phyloP scores from a whole-genome alignment of 164 flowering plant species.

The Aristolochia californica region DNA sequence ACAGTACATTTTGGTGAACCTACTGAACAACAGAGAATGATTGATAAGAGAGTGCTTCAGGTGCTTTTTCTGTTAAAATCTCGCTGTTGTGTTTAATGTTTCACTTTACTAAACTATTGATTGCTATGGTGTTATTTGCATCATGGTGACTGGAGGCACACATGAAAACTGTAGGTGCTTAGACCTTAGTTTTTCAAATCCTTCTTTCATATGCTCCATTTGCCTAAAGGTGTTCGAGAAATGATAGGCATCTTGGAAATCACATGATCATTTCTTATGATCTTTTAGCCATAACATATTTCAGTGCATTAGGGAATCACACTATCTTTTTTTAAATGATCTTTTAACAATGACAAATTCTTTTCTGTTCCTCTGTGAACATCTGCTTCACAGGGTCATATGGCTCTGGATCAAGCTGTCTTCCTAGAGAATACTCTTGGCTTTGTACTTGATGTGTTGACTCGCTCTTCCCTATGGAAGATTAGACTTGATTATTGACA shows the following conservation, averaged over 20 bases:
- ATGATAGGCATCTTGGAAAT: no score
- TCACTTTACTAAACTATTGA: neutral
- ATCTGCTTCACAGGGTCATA: constrained; percentile 69
- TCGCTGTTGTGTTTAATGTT: neutral
- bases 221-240: no score
- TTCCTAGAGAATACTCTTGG: constrained; percentile 94
- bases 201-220: no score
- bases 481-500: constrained; percentile 95
- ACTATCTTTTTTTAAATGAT: neutral
- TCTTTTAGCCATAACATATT: no score
- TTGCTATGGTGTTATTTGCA: neutral
- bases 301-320: neutral
- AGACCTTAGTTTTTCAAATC: no score
- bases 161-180: no score
- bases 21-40: constrained; percentile 66
- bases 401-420: constrained; percentile 90
- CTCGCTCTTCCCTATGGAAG: constrained; percentile 90
- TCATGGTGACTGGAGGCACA: no score
- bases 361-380: neutral
- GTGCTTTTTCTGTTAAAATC: constrained; percentile 18
- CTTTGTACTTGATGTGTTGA: constrained; percentile 92
- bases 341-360: neutral
- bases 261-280: no score
- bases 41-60: constrained; percentile 92
- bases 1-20: constrained; percentile 96